A percentile compares a stretch with the other conserved stretches of the same genome.
These are phyloP conservation scores for Magnaporthales sp. DNA, from an alignment of 2,329 filamentous ascomycete species.

Conservation along the genomic window DNA sequence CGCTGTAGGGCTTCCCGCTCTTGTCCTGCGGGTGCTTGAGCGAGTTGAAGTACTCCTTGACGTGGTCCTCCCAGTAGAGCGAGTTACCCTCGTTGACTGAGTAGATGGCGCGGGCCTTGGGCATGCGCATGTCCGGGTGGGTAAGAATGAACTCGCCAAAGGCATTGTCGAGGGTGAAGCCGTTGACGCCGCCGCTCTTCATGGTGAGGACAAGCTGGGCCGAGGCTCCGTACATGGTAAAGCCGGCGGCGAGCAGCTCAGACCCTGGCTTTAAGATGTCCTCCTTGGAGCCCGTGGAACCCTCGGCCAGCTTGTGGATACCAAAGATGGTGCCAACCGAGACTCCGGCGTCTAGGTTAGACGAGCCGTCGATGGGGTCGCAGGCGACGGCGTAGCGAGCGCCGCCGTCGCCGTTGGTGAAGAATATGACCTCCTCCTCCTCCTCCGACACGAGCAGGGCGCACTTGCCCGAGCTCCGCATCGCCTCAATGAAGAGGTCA, in stretches of 20 bases:
- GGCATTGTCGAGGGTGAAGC: slow-evolving; percentile 94
- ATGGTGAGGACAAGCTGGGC: slow-evolving; percentile 96
- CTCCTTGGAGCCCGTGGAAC: slow-evolving; percentile 64
- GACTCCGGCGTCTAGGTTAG: slow-evolving; percentile 94
- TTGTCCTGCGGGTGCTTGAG: slow-evolving; percentile 67
- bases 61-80: slow-evolving; percentile 86
- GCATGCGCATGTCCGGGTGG: slow-evolving; percentile 88
- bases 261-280: slow-evolving; percentile 85
- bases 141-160: slow-evolving; percentile 98
- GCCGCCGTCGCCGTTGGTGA: slow-evolving; percentile 37
- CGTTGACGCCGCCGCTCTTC: slow-evolving; percentile 85
- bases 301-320: slow-evolving; percentile 81
- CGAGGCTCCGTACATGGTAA: slow-evolving; percentile 99
- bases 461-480: slow-evolving; percentile 87
- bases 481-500: slow-evolving; percentile 91
- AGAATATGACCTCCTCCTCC: slow-evolving; percentile 86
- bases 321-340: slow-evolving; percentile 97
- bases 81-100: slow-evolving; percentile 98
- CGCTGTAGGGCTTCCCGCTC: slow-evolving; percentile 81
- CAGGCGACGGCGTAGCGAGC: slow-evolving; percentile 85
- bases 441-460: slow-evolving; percentile 95
- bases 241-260: slow-evolving; percentile 88
- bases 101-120: slow-evolving; percentile 77
- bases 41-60: slow-evolving; percentile 80
- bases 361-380: slow-evolving; percentile 96